Evolutionary conservation across 257 asterid species (phyloP), one percentile per base, ranked within the genome.

Genomic region (Echites panduratus): DNA sequence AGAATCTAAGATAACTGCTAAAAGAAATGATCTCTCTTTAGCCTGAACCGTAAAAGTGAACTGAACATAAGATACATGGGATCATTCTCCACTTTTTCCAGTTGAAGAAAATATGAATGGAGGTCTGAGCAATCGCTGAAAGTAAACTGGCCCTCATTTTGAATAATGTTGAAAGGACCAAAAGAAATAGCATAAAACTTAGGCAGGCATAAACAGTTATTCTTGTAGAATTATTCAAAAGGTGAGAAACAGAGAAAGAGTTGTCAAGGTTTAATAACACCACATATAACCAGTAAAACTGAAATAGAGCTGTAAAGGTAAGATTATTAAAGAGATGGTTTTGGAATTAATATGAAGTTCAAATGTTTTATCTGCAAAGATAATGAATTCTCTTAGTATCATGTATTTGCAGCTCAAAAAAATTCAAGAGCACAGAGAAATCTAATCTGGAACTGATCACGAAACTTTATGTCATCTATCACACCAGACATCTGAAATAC

Each of bases 141-240:
- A 48, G 61, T 26, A 64, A n/a, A 62, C 9, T 0, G 9, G 27
- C 27, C 41, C 8, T 68, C 24, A 27, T 9, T 7, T 68, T 48
- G 59, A 40, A 68, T 40, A 24, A 68, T 8, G 22, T 9, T 68
- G 12, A 19, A 68, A 47, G 58, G 72, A 49, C 58, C 71, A 45
- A 45, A 24, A 24, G 54, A 67, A 14, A 48, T 48, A 5, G 38
- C 19, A 29, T 6, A 32, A 68, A 68, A 47, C 16, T 32, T 14
- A 68, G 16, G 9, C 9, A 68, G n/a, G 57, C 45, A 68, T 49
- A n/a, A n/a, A 29, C 29, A 16, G n/a, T 47, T 47, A 26, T 24
- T 27, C n/a, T 68, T 14, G 14, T 68, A 29, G 43, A 68, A 47
- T 22, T 11, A 68, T 26, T 44, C 43, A 41, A 41, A 65, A n/a